Evolutionary conservation across 208 protist species (phyloP).

Genomic region (Vickermania ingenoplastis): DNA sequence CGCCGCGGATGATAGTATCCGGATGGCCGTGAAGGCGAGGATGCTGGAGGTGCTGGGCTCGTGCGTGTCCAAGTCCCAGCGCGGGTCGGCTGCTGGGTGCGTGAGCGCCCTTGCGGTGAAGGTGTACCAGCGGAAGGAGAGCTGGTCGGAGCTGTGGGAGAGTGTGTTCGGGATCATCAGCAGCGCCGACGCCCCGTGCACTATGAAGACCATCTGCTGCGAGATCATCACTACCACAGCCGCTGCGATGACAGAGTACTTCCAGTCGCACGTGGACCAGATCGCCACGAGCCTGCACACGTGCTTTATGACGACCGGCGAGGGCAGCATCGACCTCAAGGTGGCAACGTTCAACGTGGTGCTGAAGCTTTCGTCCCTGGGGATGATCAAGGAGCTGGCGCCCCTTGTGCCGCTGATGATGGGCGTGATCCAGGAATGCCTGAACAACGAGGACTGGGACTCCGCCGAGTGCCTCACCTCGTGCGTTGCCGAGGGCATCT

Average conservation of each 20-base stretch:
- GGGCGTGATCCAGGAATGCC: slow-evolving; percentile 40
- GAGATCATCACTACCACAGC: slow-evolving; percentile 57
- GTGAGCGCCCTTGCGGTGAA: slow-evolving; percentile 61
- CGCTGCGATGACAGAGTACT: slow-evolving; percentile 40
- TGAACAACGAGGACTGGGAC: slow-evolving; percentile 60
- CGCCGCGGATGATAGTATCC: slow-evolving; percentile 24
- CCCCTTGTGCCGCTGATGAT: slow-evolving; percentile 59
- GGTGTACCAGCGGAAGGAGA: slow-evolving; percentile 43
- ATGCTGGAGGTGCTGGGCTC: slow-evolving; percentile 53
- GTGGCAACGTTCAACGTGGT: slow-evolving; percentile 48
- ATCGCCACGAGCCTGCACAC: slow-evolving; percentile 42
- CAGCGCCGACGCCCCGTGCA: slow-evolving; percentile 20
- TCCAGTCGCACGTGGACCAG: slow-evolving; percentile 22
- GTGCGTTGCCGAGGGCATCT: slow-evolving; percentile 48
- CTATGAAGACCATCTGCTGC: slow-evolving; percentile 67
- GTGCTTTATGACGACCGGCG: slow-evolving; percentile 24
- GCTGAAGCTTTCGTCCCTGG: slow-evolving; percentile 36
- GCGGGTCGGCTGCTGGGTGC: slow-evolving; percentile 56
- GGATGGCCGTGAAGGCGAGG: slow-evolving; percentile 34
- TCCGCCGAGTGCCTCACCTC: slow-evolving; percentile 37
- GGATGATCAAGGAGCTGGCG: slow-evolving; percentile 18
- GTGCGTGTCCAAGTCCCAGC: slow-evolving; percentile 36
- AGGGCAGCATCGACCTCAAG: slow-evolving; percentile 25
- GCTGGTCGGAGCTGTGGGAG: slow-evolving; percentile 71
- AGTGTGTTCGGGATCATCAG: slow-evolving; percentile 56